Conservation (phyloP, 768 basidiomycete species). For the Agaricus bisporus region DNA sequence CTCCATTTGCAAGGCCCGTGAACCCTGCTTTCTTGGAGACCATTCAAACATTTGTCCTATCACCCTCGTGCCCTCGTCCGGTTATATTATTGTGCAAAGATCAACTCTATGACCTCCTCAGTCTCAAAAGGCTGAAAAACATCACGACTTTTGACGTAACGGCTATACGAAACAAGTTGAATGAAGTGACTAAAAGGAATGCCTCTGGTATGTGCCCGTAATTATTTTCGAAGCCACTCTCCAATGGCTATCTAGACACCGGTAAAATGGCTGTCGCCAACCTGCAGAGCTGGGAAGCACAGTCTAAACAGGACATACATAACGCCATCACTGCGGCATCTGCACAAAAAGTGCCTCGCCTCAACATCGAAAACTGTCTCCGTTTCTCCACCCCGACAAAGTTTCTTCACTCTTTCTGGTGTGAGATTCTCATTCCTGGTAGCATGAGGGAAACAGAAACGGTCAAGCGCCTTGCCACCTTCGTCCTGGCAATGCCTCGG, state of each 20-base stretch:
- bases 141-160: slow-evolving; percentile 1
- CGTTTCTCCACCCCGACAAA: slow-evolving; percentile 47
- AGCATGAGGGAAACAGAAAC: slow-evolving; percentile 39
- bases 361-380: slow-evolving; percentile 68
- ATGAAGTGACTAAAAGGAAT: slow-evolving; percentile 2
- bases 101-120: slow-evolving; percentile 7
- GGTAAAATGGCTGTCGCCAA: slow-evolving; percentile 1
- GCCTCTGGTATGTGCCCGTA: background rate
- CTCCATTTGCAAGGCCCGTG: slow-evolving; percentile 31
- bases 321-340: slow-evolving; percentile 51
- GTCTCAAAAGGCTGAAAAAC: slow-evolving; percentile 5
- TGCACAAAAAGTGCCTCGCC: slow-evolving; percentile 53
- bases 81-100: slow-evolving; percentile 51
- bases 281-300: slow-evolving; percentile 39
- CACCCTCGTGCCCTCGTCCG: slow-evolving; percentile 56
- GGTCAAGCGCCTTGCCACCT: slow-evolving; percentile 60
- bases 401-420: slow-evolving; percentile 68
- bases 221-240: background rate
- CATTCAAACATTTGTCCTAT: slow-evolving; percentile 59
- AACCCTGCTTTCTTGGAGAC: slow-evolving; percentile 53
- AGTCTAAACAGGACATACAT: slow-evolving; percentile 52
- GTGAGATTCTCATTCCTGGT: slow-evolving; percentile 45
- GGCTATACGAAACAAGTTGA: slow-evolving; percentile 7
- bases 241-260: background rate
- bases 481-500: slow-evolving; percentile 60